Evolutionary conservation across 2,329 filamentous ascomycete genomes (phyloP), one percentile per base, ranked within the genome.

Genomic region (Scolecobasidium constrictum): DNA sequence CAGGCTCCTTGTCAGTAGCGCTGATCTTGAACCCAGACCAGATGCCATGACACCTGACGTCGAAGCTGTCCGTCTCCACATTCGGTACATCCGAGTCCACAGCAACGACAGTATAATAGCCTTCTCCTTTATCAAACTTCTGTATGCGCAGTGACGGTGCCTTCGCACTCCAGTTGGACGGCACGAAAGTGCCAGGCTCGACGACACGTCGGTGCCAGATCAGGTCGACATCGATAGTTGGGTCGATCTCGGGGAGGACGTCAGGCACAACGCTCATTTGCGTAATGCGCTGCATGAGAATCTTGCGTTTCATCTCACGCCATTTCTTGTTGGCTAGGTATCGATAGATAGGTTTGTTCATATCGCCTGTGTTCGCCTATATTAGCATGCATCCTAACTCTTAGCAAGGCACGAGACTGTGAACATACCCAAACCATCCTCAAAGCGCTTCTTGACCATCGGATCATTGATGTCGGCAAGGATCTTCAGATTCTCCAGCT

Each of bases 261-360:
- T 98, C 92, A 12, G 92, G 92, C 5, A 94, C 75, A 44, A 98
- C 79, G 55, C 80, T 74, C 71, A 96, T 83, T 60, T 94, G 86
- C 38, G 75, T 69, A 56, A 96, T 82, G 57, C 92, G 83, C 69
- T 98, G 92, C 48, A 79, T 71, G 49, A 93, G 75, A 49, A 96
- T 67, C 53, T 78, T 77, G 53, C 82, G 78, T 58, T 86, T 81
- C 67, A 92, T 87, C 49, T 78, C 72, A 52, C 81, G 79, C 92
- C 92, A 98, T 68, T 93, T 87, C 53, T 74, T 69, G 57, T 94
- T 77, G 47, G 90, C 86, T 40, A 96, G 81, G 62, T 84, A 76
- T 50, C 90, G 84, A 69, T 98, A 98, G 58, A 98, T 88, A 49
- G 90, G 90, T 63, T 94, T 94, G 68, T 77, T 81, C 86, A 96